phyloP scores from a whole-genome alignment of 345 rosid genomes.

The Clausena lansium region DNA sequence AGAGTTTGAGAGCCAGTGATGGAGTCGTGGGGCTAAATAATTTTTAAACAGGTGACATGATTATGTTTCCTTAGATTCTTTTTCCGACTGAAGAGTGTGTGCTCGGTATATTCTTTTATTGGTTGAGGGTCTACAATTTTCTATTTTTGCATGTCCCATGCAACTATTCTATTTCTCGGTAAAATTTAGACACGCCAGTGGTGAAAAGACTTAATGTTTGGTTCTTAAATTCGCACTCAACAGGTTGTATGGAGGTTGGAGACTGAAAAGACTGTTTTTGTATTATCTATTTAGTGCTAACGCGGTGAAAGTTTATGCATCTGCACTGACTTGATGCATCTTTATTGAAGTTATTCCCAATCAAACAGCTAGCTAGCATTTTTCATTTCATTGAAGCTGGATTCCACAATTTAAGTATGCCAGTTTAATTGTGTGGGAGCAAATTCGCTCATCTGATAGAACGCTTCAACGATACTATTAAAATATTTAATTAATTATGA shows the following conservation, averaged over 20 bases:
- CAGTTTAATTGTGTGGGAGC: no score
- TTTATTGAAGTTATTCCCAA: neutral
- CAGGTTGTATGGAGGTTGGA: neutral
- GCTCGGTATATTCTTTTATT: constrained; percentile 4
- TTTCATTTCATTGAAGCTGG: neutral
- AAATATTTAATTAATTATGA: no score
- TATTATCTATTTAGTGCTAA: constrained; percentile 20
- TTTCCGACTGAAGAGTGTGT: neutral
- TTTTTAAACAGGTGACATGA: constrained; percentile 21
- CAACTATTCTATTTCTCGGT: constrained; percentile 22
- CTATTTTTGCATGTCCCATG: constrained; percentile 51
- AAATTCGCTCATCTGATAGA: no score
- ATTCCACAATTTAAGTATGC: neutral
- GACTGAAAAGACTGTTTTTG: constrained; percentile 19
- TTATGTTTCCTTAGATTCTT: constrained; percentile 30
- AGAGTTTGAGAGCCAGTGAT: constrained; percentile 11
- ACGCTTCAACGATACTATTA: no score
- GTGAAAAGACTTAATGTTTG: constrained; percentile 16
- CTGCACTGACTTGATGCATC: neutral
- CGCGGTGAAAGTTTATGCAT: neutral
- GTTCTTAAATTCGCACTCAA: constrained; percentile 6
- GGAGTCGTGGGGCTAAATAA: neutral
- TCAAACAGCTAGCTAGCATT: neutral
- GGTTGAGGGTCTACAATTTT: neutral
- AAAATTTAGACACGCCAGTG: constrained; percentile 10